Evolutionary conservation across 2,329 filamentous ascomycete genomes (phyloP).

Genomic region (Clathrospora elynae): DNA sequence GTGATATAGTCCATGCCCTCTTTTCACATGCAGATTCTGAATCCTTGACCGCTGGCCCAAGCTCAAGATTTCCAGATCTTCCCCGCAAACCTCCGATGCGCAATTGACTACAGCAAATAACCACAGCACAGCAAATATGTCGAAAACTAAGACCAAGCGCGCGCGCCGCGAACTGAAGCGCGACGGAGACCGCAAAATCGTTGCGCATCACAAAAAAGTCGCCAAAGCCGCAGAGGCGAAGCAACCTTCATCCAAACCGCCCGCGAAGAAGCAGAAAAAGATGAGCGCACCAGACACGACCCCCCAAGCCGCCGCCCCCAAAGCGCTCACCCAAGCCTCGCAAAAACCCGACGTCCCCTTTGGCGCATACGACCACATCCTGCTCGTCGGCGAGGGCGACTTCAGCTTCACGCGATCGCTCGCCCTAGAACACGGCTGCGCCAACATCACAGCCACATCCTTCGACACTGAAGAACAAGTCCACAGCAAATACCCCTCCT

Average conservation of each 20-base stretch:
- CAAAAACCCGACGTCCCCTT: constrained; percentile 69
- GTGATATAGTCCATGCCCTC: background rate
- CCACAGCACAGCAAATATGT: constrained; percentile 29
- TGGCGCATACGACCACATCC: constrained; percentile 66
- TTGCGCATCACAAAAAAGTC: constrained; percentile 31
- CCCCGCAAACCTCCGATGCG: constrained; percentile 29
- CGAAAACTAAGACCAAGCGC: constrained; percentile 43
- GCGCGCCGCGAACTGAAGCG: constrained; percentile 43
- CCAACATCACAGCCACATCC: constrained; percentile 70
- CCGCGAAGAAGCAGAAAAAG: constrained; percentile 24
- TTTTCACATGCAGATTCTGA: constrained; percentile 19
- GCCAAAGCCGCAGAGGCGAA: constrained; percentile 24
- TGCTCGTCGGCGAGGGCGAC: constrained; percentile 79
- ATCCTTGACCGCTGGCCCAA: constrained; percentile 24
- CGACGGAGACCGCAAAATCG: constrained; percentile 37
- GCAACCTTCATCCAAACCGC: constrained; percentile 13
- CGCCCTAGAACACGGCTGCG: constrained; percentile 68
- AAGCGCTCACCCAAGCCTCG: constrained; percentile 30
- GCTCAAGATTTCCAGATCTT: constrained; percentile 27
- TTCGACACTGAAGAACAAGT: constrained; percentile 67
- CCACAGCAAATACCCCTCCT: constrained; percentile 54
- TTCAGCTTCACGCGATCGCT: constrained; percentile 76
- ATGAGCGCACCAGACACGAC: constrained; percentile 7
- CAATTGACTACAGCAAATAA: constrained; percentile 6
- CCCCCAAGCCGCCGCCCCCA: constrained; percentile 14